These are phyloP conservation scores for Elaeis guineensis DNA, from an alignment of 176 grass and related monocot species.

Conservation along the genomic window DNA sequence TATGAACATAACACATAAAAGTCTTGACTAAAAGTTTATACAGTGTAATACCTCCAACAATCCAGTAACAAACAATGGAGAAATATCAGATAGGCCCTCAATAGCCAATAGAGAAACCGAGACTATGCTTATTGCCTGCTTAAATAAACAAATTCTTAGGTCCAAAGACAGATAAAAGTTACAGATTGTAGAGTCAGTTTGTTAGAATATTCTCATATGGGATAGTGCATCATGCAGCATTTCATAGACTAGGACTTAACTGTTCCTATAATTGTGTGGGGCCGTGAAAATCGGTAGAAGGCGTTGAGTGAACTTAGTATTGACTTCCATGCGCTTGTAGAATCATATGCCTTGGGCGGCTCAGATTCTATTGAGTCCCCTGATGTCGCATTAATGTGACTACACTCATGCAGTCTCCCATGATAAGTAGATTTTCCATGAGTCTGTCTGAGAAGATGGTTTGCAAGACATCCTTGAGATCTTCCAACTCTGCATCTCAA, in stretches of 20 bases:
- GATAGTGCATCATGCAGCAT: background rate
- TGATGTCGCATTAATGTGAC: conserved; percentile 33
- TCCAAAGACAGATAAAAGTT: background rate
- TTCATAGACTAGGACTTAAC: conserved; percentile 44
- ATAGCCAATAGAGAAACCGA: conserved; percentile 92
- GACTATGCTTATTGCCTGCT: conserved; percentile 92
- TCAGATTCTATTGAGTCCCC: conserved; percentile 44
- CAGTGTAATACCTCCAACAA: conserved; percentile 61
- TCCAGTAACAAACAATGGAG: conserved; percentile 74
- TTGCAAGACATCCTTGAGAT: background rate
- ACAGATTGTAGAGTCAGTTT: too few species aligned
- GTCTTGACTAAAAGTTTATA: conserved; percentile 13
- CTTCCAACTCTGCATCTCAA: background rate
- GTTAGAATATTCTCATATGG: conserved; percentile 2
- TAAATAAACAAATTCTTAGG: conserved; percentile 29
- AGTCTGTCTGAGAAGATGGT: conserved; percentile 1
- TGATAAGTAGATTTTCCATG: background rate
- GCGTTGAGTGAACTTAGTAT: conserved; percentile 62
- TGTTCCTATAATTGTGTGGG: conserved; percentile 99
- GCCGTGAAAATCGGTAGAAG: conserved; percentile 96
- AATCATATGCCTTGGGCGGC: conserved; percentile 46
- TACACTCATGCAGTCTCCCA: background rate
- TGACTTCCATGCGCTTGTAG: conserved; percentile 38
- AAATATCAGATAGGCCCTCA: conserved; percentile 60
- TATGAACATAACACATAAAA: conserved; percentile 15